Evolutionary conservation across 2,329 filamentous ascomycete species (phyloP).

Genomic region (Nemania sp.): DNA sequence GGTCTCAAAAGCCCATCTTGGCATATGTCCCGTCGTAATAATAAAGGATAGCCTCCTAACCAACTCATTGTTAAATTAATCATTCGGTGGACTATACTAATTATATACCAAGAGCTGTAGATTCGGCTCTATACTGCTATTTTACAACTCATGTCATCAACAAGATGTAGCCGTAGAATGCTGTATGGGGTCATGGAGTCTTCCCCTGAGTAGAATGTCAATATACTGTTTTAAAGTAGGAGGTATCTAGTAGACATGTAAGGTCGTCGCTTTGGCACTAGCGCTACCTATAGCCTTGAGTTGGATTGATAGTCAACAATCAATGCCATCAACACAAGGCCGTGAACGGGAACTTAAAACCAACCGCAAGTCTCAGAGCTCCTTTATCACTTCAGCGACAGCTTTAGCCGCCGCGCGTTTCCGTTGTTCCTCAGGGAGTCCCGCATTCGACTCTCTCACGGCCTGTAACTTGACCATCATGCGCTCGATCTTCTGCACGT

Average conservation of each 20-base stretch:
- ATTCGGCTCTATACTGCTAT: neutral
- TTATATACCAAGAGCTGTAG: neutral
- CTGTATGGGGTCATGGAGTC: neutral
- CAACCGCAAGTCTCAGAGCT: constrained; percentile 55
- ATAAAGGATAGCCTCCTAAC: no score
- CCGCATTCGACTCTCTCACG: constrained; percentile 69
- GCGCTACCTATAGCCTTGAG: no score
- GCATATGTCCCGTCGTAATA: no score
- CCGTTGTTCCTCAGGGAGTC: constrained; percentile 70
- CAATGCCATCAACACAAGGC: neutral
- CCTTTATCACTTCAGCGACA: constrained; percentile 73
- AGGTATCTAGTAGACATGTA: neutral
- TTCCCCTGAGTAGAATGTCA: neutral
- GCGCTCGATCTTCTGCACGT: constrained; percentile 69
- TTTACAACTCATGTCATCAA: neutral
- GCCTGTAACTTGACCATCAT: constrained; percentile 75
- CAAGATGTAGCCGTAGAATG: neutral
- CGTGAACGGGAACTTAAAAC: neutral
- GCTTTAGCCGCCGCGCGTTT: constrained; percentile 71
- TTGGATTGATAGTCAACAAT: neutral
- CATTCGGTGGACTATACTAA: neutral
- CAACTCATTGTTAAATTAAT: neutral
- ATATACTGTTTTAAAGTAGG: neutral
- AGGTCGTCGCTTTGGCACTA: neutral
- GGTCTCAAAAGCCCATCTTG: no score